These are phyloP conservation scores for Quercus alba DNA, from an alignment of 306 rosid genomes.

Conservation along the genomic window DNA sequence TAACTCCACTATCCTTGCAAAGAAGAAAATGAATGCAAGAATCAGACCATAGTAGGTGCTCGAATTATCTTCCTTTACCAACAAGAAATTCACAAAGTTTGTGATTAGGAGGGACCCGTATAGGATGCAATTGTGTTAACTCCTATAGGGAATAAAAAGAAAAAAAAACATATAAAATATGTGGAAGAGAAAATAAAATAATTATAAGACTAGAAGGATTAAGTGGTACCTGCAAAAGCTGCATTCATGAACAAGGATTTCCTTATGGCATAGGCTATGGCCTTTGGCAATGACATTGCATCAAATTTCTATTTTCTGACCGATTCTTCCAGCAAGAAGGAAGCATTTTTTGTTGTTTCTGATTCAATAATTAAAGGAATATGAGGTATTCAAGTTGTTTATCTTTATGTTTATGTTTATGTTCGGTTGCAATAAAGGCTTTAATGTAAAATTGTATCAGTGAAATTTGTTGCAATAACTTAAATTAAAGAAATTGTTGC, in stretches of 20 bases:
- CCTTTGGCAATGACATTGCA: slow-evolving; percentile 51
- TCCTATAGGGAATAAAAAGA: slow-evolving; percentile 36
- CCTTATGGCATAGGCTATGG: slow-evolving; percentile 45
- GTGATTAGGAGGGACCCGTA: slow-evolving; percentile 66
- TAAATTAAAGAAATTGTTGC: too few relatives aligned
- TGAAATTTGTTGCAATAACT: slow-evolving; percentile 12
- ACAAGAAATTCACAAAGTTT: slow-evolving; percentile 62
- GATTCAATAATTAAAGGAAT: slow-evolving; percentile 63
- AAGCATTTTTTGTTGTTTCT: slow-evolving; percentile 60
- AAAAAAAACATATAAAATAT: slow-evolving; percentile 4
- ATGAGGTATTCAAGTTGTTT: slow-evolving; percentile 61
- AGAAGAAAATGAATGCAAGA: slow-evolving; percentile 75
- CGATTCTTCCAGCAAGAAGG: slow-evolving; percentile 51
- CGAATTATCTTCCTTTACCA: slow-evolving; percentile 39
- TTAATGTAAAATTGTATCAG: slow-evolving; percentile 10
- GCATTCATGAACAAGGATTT: slow-evolving; percentile 63
- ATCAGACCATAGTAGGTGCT: slow-evolving; percentile 47
- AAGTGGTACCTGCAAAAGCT: slow-evolving; percentile 58
- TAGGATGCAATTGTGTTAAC: slow-evolving; percentile 72
- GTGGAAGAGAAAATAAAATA: background rate
- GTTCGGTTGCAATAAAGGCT: too few relatives aligned
- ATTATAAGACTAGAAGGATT: background rate
- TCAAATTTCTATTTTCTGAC: slow-evolving; percentile 52
- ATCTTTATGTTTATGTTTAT: slow-evolving; percentile 19
- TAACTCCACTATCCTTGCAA: slow-evolving; percentile 71